A percentile compares a stretch with the other conserved stretches of the same genome.
Evolutionary conservation across 2,329 filamentous ascomycete genomes (phyloP).

Genomic region (Gremmenia infestans): DNA sequence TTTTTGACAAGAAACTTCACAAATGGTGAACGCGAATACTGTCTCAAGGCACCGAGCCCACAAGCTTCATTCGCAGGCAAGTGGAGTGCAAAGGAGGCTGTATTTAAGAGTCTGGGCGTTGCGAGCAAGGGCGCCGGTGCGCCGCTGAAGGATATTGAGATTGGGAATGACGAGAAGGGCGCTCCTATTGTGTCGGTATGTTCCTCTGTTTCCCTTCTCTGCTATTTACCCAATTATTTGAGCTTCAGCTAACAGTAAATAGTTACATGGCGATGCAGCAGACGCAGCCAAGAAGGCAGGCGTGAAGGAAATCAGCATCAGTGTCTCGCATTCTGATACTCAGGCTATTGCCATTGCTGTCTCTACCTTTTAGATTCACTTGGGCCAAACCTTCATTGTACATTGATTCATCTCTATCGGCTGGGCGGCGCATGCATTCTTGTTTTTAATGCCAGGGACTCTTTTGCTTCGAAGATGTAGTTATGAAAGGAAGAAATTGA

Average conservation of each 20-base stretch:
- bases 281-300: slow-evolving; percentile 79
- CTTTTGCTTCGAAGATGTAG: too few species aligned
- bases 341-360: slow-evolving; percentile 95
- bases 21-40: slow-evolving; percentile 76
- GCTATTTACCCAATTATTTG: slow-evolving; percentile 3
- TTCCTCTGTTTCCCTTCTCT: slow-evolving; percentile 4
- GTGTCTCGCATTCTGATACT: slow-evolving; percentile 90
- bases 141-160: slow-evolving; percentile 90
- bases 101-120: slow-evolving; percentile 95
- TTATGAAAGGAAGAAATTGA: too few species aligned
- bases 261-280: slow-evolving; percentile 85
- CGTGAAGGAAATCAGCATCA: slow-evolving; percentile 83
- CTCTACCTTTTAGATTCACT: slow-evolving; percentile 58
- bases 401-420: slow-evolving; percentile 1
- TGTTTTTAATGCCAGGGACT: too few species aligned
- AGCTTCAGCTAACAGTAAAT: slow-evolving; percentile 17
- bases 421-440: too few species aligned
- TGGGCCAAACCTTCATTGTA: background rate
- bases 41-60: slow-evolving; percentile 69
- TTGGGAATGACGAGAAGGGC: slow-evolving; percentile 73
- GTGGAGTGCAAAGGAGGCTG: slow-evolving; percentile 97
- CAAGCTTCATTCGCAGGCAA: slow-evolving; percentile 90
- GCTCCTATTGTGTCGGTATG: slow-evolving; percentile 82
- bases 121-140: slow-evolving; percentile 83
- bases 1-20: slow-evolving; percentile 97